Evolutionary conservation across 1,284 basidiomycete species (phyloP).

Genomic region (Pascua sp.): DNA sequence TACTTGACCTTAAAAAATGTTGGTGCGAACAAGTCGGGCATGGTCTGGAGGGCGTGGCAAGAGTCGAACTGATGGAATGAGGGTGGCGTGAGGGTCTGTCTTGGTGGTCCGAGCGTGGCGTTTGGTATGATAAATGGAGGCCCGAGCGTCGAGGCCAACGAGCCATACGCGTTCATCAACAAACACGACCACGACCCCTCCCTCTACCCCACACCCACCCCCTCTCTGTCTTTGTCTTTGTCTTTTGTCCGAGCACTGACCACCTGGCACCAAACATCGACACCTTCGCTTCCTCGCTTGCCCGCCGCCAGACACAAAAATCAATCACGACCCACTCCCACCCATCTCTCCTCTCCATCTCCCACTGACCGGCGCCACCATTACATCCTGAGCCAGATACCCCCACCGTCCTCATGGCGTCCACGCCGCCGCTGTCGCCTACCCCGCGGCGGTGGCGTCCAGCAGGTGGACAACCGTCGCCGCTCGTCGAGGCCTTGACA

Average conservation of each 20-base stretch:
- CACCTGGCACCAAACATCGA: background rate
- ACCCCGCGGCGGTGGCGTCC: conserved; percentile 36
- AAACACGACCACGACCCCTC: conserved; percentile 1
- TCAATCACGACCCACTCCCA: background rate
- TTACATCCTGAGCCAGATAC: background rate
- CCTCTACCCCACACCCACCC: too few species aligned
- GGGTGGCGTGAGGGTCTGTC: background rate
- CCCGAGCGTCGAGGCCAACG: background rate
- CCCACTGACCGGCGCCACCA: background rate
- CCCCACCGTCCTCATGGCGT: conserved; percentile 2
- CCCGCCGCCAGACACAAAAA: background rate
- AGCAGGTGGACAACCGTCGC: conserved; percentile 21
- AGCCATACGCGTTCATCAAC: background rate
- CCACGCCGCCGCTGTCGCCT: conserved; percentile 40
- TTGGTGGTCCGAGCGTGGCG: background rate
- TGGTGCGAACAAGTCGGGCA: too few species aligned
- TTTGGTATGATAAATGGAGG: background rate
- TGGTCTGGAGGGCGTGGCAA: too few species aligned
- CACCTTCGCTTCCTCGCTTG: background rate
- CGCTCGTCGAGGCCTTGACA: conserved; percentile 25
- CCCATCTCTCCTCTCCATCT: background rate
- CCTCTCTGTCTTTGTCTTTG: background rate
- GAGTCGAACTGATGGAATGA: too few species aligned
- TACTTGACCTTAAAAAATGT: too few species aligned
- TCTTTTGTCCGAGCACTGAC: background rate